Percentiles rank a stretch among this genome's conserved stretches.
Evolutionary conservation across 1,284 basidiomycete species (phyloP).

Genomic region (Fomitopsis betulina): DNA sequence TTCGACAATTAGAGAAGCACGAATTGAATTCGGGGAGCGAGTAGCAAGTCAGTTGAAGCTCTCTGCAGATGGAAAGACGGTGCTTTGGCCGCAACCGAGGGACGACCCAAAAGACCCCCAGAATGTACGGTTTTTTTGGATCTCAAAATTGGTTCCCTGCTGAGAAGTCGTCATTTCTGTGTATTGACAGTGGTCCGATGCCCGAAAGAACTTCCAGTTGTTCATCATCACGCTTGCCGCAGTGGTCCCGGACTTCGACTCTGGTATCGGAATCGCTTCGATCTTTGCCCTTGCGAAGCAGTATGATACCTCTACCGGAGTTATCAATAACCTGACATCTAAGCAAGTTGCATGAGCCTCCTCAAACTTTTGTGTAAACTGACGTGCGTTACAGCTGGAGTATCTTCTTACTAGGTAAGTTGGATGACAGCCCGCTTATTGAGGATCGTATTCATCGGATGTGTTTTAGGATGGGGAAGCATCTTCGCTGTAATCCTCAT

Average conservation of each 20-base stretch:
- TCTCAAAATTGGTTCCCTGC: background rate
- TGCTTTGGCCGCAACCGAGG: constrained; percentile 60
- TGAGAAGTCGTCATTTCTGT: constrained; percentile 15
- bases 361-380: background rate
- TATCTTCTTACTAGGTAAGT: constrained; percentile 57
- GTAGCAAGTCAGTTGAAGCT: constrained; percentile 47
- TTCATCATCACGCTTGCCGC: constrained; percentile 61
- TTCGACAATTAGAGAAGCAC: constrained; percentile 46
- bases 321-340: constrained; percentile 62
- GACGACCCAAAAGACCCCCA: constrained; percentile 63
- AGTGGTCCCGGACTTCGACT: constrained; percentile 67
- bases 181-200: constrained; percentile 35
- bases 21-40: constrained; percentile 44
- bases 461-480: constrained; percentile 50
- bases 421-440: no score
- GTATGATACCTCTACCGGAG: constrained; percentile 51
- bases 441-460: background rate
- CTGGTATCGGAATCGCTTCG: constrained; percentile 60
- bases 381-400: constrained; percentile 44
- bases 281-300: constrained; percentile 57
- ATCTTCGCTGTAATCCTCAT: constrained; percentile 56
- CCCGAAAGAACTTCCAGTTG: constrained; percentile 49
- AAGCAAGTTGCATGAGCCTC: constrained; percentile 35
- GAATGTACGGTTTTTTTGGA: constrained; percentile 38
- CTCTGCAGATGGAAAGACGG: constrained; percentile 41